Conservation (phyloP, 2,329 filamentous ascomycete species). For the Hymenoscyphus linearis region DNA sequence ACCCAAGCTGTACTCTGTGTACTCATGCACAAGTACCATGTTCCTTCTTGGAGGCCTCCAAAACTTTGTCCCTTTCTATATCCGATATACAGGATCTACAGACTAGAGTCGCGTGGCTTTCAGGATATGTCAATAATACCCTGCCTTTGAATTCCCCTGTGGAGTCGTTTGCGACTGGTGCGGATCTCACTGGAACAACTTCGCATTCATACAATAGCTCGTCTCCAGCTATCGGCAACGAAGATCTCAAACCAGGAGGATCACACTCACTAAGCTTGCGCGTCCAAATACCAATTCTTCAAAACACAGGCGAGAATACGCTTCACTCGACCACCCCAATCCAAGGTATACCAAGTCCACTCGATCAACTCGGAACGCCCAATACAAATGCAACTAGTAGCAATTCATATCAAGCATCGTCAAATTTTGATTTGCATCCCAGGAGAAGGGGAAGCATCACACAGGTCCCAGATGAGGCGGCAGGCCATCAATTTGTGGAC, state of each 20-base stretch:
- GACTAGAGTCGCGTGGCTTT: background rate
- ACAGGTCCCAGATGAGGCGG: background rate
- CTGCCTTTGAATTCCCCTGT: background rate
- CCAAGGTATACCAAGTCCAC: background rate
- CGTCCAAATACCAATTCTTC: background rate
- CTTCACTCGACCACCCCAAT: background rate
- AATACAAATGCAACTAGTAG: background rate
- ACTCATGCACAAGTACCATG: background rate
- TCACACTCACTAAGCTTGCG: background rate
- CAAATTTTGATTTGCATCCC: background rate
- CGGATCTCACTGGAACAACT: background rate
- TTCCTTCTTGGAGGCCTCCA: background rate
- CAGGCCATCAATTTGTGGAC: conserved; percentile 1
- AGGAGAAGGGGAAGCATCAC: background rate
- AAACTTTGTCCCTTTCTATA: background rate
- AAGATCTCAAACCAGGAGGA: background rate
- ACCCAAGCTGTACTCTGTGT: background rate
- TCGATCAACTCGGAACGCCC: background rate
- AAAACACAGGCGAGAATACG: background rate
- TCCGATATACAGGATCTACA: background rate
- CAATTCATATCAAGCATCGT: background rate
- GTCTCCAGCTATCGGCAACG: background rate
- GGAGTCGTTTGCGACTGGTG: background rate
- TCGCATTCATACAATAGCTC: background rate
- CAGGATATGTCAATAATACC: background rate